Conservation (phyloP, 169 alveolate genomes). For the Plasmodium ovale region DNA sequence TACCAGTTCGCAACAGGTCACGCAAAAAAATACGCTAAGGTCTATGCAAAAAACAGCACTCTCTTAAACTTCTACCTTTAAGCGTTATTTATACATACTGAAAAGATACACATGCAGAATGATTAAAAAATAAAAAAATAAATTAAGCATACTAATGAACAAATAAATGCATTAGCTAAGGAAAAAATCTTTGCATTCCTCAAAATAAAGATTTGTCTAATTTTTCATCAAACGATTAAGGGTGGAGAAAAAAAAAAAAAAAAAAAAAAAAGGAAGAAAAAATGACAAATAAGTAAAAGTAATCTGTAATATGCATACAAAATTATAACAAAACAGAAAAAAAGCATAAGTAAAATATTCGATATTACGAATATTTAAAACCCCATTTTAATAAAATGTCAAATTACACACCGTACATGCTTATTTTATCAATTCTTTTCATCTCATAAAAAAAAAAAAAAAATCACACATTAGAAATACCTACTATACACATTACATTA, state of each 20-base stretch:
- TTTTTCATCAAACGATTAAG: background rate
- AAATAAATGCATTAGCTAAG: too few species aligned
- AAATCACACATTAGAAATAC: background rate
- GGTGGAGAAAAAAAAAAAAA: constrained; percentile 10
- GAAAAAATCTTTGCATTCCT: background rate
- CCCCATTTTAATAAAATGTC: background rate
- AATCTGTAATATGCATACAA: too few species aligned
- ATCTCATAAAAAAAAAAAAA: constrained; percentile 6
- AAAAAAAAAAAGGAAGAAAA: background rate
- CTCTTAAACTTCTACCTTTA: background rate
- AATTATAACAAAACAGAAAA: too few species aligned
- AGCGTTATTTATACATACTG: background rate
- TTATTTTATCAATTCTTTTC: background rate
- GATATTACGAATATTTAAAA: background rate
- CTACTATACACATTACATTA: background rate
- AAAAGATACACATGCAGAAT: constrained; percentile 4
- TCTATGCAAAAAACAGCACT: background rate
- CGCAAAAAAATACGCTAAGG: too few species aligned
- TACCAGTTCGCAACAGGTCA: too few species aligned
- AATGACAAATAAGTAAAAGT: background rate
- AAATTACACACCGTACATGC: background rate
- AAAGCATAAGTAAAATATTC: too few species aligned
- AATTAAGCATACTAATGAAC: too few species aligned
- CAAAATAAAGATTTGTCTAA: constrained; percentile 24
- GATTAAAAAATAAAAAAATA: too few species aligned